phyloP scores from a whole-genome alignment of 2,329 filamentous ascomycete species.

The Zymoseptoria crescenta region DNA sequence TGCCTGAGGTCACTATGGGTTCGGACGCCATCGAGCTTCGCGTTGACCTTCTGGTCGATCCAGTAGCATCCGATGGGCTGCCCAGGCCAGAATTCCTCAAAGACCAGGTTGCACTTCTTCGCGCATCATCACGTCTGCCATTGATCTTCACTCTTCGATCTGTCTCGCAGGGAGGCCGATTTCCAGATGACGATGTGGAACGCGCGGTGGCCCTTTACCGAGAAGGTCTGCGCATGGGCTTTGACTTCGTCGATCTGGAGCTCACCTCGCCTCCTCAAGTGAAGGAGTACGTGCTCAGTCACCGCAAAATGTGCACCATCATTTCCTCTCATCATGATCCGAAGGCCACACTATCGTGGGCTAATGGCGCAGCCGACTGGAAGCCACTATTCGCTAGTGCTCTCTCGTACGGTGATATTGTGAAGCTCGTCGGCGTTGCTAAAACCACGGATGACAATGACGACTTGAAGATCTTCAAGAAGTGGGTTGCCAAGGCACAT shows the following conservation, averaged over 20 bases:
- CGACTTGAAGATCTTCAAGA: constrained; percentile 72
- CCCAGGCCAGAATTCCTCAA: constrained; percentile 68
- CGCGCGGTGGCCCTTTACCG: constrained; percentile 63
- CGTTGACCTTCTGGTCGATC: constrained; percentile 80
- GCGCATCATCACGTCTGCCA: constrained; percentile 63
- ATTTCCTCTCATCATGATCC: constrained; percentile 97
- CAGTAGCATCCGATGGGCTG: constrained; percentile 48
- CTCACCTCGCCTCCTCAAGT: constrained; percentile 75
- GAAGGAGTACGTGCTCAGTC: constrained; percentile 45
- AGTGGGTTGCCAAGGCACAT: constrained; percentile 63
- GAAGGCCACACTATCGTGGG: constrained; percentile 70
- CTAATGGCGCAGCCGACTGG: constrained; percentile 63
- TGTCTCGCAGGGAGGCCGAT: constrained; percentile 75
- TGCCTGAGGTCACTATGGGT: constrained; percentile 70
- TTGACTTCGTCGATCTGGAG: constrained; percentile 90
- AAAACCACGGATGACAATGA: constrained; percentile 76
- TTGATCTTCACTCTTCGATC: constrained; percentile 91
- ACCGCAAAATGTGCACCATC: constrained; percentile 67
- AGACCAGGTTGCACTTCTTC: constrained; percentile 71
- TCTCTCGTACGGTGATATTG: constrained; percentile 80
- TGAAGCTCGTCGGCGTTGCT: constrained; percentile 87
- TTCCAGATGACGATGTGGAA: constrained; percentile 65
- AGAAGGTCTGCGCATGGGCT: constrained; percentile 70
- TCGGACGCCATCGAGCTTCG: constrained; percentile 89
- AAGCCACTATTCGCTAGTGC: constrained; percentile 83